Evolutionary conservation across 2,329 filamentous ascomycete genomes (phyloP).

Genomic region (Xylariaceae sp.): DNA sequence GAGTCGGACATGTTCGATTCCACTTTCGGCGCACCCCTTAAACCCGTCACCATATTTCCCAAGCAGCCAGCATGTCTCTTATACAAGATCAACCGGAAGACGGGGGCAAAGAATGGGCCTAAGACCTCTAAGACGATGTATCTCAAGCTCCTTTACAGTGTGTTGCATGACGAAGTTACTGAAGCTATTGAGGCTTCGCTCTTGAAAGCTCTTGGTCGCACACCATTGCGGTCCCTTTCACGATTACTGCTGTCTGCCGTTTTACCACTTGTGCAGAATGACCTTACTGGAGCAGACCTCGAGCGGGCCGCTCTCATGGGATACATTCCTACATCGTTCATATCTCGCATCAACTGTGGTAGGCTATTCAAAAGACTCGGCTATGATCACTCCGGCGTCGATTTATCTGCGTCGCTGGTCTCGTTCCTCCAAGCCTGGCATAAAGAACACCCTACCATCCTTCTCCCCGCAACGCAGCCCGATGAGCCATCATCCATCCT

Average conservation of each 20-base stretch:
- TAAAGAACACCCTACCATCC: slow-evolving; percentile 30
- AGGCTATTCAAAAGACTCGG: slow-evolving; percentile 50
- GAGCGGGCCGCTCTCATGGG: slow-evolving; percentile 54
- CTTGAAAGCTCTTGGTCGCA: slow-evolving; percentile 34
- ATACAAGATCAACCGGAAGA: slow-evolving; percentile 69
- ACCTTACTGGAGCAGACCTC: slow-evolving; percentile 48
- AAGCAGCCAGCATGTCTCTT: slow-evolving; percentile 77
- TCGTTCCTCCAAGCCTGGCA: slow-evolving; percentile 39
- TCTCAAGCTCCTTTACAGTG: slow-evolving; percentile 70
- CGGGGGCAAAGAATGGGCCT: slow-evolving; percentile 26
- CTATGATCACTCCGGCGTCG: slow-evolving; percentile 31
- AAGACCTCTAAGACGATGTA: slow-evolving; percentile 50
- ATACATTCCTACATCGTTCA: slow-evolving; percentile 45
- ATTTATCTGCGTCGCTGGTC: slow-evolving; percentile 28
- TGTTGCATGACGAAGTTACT: slow-evolving; percentile 70
- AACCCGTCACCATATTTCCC: slow-evolving; percentile 64
- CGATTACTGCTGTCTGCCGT: slow-evolving; percentile 44
- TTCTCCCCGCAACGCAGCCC: slow-evolving; percentile 30
- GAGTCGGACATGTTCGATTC: slow-evolving; percentile 67
- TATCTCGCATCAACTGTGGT: slow-evolving; percentile 46
- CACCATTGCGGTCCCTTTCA: slow-evolving; percentile 42
- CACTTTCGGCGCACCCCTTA: slow-evolving; percentile 52
- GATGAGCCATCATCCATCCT: slow-evolving; percentile 60
- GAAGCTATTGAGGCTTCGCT: slow-evolving; percentile 44
- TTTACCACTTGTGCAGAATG: slow-evolving; percentile 39